Evolutionary conservation across 805 yeast genomes (phyloP).

Genomic region (Ogataea sp.): DNA sequence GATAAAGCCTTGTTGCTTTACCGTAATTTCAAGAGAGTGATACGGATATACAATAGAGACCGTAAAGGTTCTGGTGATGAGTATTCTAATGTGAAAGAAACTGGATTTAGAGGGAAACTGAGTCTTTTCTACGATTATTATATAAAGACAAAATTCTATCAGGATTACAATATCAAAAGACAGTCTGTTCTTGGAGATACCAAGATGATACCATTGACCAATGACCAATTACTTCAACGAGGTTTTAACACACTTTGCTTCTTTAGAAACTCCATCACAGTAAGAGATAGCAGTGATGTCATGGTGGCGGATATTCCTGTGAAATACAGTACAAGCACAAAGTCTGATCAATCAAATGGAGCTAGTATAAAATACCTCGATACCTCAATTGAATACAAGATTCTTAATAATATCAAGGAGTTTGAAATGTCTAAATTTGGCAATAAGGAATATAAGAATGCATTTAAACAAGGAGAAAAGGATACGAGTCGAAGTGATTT

Average conservation of each 20-base stretch:
- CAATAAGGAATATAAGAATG: constrained; percentile 6
- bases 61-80: not conserved
- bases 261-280: not conserved
- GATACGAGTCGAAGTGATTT: too few relatives aligned
- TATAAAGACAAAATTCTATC: constrained; percentile 13
- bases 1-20: not conserved
- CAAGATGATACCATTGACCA: not conserved
- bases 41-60: not conserved
- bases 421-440: constrained; percentile 5
- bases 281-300: not conserved
- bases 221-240: not conserved
- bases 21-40: not conserved
- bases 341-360: too few relatives aligned
- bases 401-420: not conserved
- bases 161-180: constrained; percentile 15
- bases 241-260: not conserved
- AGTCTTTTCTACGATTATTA: constrained; percentile 1
- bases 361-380: not conserved
- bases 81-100: not conserved
- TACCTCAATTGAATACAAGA: not conserved
- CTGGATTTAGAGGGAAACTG: not conserved
- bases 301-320: not conserved
- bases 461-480: too few relatives aligned
- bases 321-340: too few relatives aligned
- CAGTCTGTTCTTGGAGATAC: not conserved